Evolutionary conservation across 208 protist species (phyloP), one percentile per base, ranked within the genome.

Genomic region (Trypanosoma avium): DNA sequence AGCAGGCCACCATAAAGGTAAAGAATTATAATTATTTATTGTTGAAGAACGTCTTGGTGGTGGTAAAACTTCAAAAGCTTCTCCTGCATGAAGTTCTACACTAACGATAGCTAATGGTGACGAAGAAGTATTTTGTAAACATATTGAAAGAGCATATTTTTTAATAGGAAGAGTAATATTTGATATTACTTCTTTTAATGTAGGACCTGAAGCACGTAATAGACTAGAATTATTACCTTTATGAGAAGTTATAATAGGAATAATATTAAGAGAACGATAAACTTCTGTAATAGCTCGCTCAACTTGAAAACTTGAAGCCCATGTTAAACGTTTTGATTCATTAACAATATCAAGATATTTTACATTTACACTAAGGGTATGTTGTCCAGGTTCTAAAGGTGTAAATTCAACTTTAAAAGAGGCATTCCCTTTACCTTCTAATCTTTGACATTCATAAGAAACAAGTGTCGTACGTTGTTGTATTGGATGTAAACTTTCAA

Each of bases 331-430:
- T 45, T 78, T 77, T 38, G 60, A 26, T 27, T 75, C 75, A 19
- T 60, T 68, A 38, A 66, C 70, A 38, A 83, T 77, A 71, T 91
- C 81, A 26, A 45, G 49, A 69, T 82, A 91, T 32, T 65, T 62
- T 17, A 80, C 84, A 36, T 53, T n/a, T 43, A 88, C 84, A 36
- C 60, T 58, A 32, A 91, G 73, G 8, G 73, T 73, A 61, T 87
- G 72, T 7, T 67, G 63, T 15, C 84, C 73, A 29, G 56, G 52
- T 30, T 59, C 50, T 10, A 38, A 1, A 0, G 67, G 52, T 4
- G 40, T 17, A 24, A 55, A 42, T 27, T 72, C 71, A 29, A 77
- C 64, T 8, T 19, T 68, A 24, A 71, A 71, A 17, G 66, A 77
- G 17, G 40, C 58, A 77, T 85, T 62, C 46, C 59, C 29, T 46